A percentile compares a stretch with the other conserved stretches of the same genome.
phyloP scores from a whole-genome alignment of 169 alveolate species.

The Neospora caninum region DNA sequence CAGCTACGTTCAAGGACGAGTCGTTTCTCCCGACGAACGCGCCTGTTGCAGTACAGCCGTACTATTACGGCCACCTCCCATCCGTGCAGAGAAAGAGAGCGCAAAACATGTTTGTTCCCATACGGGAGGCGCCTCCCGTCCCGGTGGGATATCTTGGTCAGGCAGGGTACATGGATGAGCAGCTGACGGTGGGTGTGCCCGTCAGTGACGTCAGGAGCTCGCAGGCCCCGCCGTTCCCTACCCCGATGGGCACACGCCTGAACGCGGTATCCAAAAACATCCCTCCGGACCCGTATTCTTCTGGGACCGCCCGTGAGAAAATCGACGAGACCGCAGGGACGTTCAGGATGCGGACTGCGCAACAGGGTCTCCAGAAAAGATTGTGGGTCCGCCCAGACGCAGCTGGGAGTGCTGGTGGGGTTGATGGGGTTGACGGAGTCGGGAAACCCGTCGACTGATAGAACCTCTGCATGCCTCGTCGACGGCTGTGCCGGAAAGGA shows the following conservation, averaged over 20 bases:
- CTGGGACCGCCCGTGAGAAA: not conserved
- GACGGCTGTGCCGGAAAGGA: no score
- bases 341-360: slow-evolving; percentile 22
- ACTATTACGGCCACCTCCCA: slow-evolving; percentile 66
- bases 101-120: slow-evolving; percentile 53
- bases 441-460: not conserved
- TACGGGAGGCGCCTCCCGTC: slow-evolving; percentile 52
- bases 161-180: slow-evolving; percentile 41
- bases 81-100: slow-evolving; percentile 59
- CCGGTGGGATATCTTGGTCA: slow-evolving; percentile 48
- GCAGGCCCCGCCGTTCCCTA: slow-evolving; percentile 3
- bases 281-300: slow-evolving; percentile 2
- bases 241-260: not conserved
- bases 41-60: slow-evolving; percentile 66
- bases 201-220: slow-evolving; percentile 38
- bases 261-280: not conserved
- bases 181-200: slow-evolving; percentile 65
- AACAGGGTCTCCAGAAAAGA: slow-evolving; percentile 13
- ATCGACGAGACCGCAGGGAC: not conserved
- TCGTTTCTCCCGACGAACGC: slow-evolving; percentile 33
- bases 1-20: not conserved
- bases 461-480: no score
- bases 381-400: not conserved
- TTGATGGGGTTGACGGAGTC: not conserved
- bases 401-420: not conserved